These are phyloP conservation scores for Globisporangium abappressorium DNA, from an alignment of 352 stramenopile genomes.

Conservation along the genomic window DNA sequence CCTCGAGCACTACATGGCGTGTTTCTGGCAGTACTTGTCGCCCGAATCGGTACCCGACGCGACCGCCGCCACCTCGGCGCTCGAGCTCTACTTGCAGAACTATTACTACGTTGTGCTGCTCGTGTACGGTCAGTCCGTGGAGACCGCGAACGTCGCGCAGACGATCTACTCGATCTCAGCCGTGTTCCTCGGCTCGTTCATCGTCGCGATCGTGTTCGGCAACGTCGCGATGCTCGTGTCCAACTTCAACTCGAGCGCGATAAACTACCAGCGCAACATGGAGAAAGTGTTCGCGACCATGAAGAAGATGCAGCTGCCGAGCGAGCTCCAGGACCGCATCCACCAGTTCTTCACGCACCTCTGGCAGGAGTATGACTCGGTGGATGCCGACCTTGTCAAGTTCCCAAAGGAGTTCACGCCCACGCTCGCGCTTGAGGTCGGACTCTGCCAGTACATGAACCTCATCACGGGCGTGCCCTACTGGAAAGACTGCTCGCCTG, in stretches of 20 bases:
- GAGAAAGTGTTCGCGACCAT: slow-evolving; percentile 23
- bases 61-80: not conserved
- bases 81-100: not conserved
- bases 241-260: slow-evolving; percentile 16
- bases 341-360: slow-evolving; percentile 41
- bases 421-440: slow-evolving; percentile 37
- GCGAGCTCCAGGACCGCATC: slow-evolving; percentile 29
- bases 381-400: slow-evolving; percentile 33
- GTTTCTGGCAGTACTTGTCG: slow-evolving; percentile 11
- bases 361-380: slow-evolving; percentile 38
- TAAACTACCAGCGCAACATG: slow-evolving; percentile 23
- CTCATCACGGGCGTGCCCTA: slow-evolving; percentile 31
- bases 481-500: slow-evolving; percentile 34
- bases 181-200: slow-evolving; percentile 4
- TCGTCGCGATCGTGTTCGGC: slow-evolving; percentile 19
- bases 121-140: not conserved
- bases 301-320: slow-evolving; percentile 23
- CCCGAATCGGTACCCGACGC: not conserved
- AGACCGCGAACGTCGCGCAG: not conserved
- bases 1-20: slow-evolving; percentile 15
- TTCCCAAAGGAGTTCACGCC: slow-evolving; percentile 38
- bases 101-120: not conserved
- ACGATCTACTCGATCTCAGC: not conserved
- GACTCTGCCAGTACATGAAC: slow-evolving; percentile 37
- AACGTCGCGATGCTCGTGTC: slow-evolving; percentile 21